Conservation (phyloP, 768 basidiomycete species). For the Amanita pseudoporphyria region DNA sequence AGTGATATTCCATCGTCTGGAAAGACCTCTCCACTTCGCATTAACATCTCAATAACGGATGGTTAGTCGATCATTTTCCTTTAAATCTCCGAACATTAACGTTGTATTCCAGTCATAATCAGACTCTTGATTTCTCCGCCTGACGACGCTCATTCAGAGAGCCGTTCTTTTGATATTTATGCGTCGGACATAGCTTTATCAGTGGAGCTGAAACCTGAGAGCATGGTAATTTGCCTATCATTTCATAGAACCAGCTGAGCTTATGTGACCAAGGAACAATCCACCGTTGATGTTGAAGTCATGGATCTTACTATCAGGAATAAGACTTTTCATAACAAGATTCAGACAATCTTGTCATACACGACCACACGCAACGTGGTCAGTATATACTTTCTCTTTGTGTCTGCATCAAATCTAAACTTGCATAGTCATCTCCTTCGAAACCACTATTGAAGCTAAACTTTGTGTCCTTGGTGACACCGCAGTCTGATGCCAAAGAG, state of each 20-base stretch:
- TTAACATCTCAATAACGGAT: neutral
- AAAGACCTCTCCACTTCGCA: neutral
- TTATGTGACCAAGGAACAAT: conserved; percentile 49
- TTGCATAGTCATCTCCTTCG: conserved; percentile 30
- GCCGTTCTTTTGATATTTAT: conserved; percentile 44
- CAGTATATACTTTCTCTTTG: neutral
- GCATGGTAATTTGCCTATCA: conserved; percentile 39
- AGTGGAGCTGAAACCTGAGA: conserved; percentile 61
- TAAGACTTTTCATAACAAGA: conserved; percentile 23
- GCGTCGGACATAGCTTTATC: conserved; percentile 55
- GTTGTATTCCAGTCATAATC: neutral
- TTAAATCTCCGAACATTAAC: neutral
- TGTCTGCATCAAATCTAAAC: neutral
- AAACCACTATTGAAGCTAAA: conserved; percentile 50
- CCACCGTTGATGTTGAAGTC: conserved; percentile 49
- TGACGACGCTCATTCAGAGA: conserved; percentile 7
- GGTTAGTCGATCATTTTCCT: neutral
- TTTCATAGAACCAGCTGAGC: neutral
- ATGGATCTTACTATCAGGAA: conserved; percentile 55
- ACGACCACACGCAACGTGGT: conserved; percentile 1
- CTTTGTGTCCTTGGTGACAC: conserved; percentile 54
- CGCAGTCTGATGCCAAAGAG: conserved; percentile 65
- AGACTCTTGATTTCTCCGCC: neutral
- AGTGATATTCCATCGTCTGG: neutral
- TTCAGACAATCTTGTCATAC: conserved; percentile 11